Conservation (phyloP, 768 basidiomycete species). For the Pleurotus pulmonarius region DNA sequence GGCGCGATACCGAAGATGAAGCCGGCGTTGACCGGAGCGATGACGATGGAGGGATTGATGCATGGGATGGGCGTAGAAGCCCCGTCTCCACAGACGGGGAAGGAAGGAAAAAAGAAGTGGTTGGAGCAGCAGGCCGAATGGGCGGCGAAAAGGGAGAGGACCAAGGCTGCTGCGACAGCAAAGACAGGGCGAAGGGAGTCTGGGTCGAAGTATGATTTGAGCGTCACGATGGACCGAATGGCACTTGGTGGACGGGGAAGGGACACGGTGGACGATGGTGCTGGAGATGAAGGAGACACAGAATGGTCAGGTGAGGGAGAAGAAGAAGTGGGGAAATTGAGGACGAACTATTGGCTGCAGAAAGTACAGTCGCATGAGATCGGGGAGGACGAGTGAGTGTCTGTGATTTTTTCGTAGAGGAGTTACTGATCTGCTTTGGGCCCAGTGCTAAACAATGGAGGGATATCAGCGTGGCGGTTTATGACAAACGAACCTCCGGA, state of each 20-base stretch:
- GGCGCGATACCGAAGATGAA: conserved; percentile 51
- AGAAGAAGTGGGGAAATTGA: background rate
- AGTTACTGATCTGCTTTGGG: conserved; percentile 6
- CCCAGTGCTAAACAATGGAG: conserved; percentile 39
- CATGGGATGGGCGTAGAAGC: conserved; percentile 11
- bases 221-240: conserved; percentile 66
- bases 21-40: conserved; percentile 46
- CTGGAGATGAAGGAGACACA: background rate
- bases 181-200: conserved; percentile 34
- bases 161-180: background rate
- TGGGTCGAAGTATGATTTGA: conserved; percentile 49
- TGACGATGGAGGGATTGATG: conserved; percentile 40
- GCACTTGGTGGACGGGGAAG: conserved; percentile 50
- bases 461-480: conserved; percentile 52
- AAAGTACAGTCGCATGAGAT: conserved; percentile 48
- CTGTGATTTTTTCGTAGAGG: conserved; percentile 6
- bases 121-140: background rate
- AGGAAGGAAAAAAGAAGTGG: conserved; percentile 1
- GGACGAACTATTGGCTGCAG: conserved; percentile 73
- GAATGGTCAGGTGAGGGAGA: background rate
- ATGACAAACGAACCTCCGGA: conserved; percentile 51
- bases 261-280: conserved; percentile 23
- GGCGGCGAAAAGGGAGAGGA: conserved; percentile 5
- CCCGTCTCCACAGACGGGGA: background rate
- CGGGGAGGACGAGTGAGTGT: conserved; percentile 46